Evolutionary conservation across 73 alveolate genomes (phyloP), one percentile per base, ranked within the genome.

Genomic region (Blepharisma stoltei): DNA sequence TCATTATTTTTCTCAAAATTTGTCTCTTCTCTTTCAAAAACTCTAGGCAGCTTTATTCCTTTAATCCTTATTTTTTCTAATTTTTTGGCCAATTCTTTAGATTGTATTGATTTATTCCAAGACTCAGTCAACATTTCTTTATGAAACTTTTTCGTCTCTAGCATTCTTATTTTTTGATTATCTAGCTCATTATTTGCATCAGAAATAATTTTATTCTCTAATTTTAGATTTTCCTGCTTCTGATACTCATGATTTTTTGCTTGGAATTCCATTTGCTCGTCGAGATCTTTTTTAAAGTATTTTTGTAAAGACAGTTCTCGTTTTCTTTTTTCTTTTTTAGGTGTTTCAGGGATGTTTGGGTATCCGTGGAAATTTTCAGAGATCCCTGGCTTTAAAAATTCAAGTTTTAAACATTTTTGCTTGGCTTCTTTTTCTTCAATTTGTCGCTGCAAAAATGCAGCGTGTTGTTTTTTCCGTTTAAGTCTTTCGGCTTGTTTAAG

Each of bases 301-400:
- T 60, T 60, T 38, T 14, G 14, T 5, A 1, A 47, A 0, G 38
- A 8, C 37, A 14, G 5, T 5, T 25, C 48, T 14, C 45, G 37
- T n/a, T 14, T 8, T 60, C 73, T 14, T n/a, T 25, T n/a, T n/a
- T 14, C 11, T 14, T 60, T 25, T 14, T 60, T 25, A 14, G 73
- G 73, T 8, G 73, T 60, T 18, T 60, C 46, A 25, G 73, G 73
- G 18, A 60, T n/a, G 73, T 5, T 60, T n/a, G 73, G 73, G 5
- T 60, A 60, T n/a, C 73, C 73, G 73, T 60, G 11, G 45, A 60
- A 60, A 38, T 60, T 60, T 60, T 14, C 37, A 2, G 73, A 60
- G 0, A 60, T 60, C 23, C 48, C 73, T 60, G 73, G 73, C 5
- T 14, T 18, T 60, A 9, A 25, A 11, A 1, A 1, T 14, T 60